Conservation (phyloP, 2,329 filamentous ascomycete genomes). For the Fusarium domesticum region DNA sequence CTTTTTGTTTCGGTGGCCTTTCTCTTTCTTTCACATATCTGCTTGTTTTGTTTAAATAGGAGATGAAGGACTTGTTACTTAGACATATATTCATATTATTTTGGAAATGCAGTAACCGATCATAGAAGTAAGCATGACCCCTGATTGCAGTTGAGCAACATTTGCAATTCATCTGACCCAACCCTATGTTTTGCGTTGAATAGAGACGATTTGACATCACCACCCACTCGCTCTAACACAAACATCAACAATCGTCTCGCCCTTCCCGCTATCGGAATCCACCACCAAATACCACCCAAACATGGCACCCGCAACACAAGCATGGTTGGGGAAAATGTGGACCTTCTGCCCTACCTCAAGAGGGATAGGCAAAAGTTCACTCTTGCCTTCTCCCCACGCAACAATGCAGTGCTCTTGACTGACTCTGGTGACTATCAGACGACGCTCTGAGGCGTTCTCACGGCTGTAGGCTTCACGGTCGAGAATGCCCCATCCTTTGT, state of each 20-base stretch:
- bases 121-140: too few species aligned
- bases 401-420: constrained; percentile 65
- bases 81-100: too few species aligned
- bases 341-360: constrained; percentile 43
- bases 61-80: not conserved
- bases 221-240: constrained; percentile 59
- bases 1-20: too few species aligned
- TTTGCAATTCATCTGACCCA: too few species aligned
- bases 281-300: constrained; percentile 58
- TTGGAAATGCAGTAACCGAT: too few species aligned
- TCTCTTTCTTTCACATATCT: too few species aligned
- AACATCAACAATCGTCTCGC: constrained; percentile 53
- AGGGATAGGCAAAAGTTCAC: constrained; percentile 27
- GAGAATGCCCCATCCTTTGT: constrained; percentile 60
- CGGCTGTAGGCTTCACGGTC: constrained; percentile 32
- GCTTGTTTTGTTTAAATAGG: not conserved
- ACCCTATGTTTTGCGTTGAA: too few species aligned
- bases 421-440: constrained; percentile 57
- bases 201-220: constrained; percentile 19
- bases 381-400: constrained; percentile 40
- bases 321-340: constrained; percentile 61
- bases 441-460: not conserved
- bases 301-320: constrained; percentile 58
- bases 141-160: too few species aligned
- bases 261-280: constrained; percentile 39